A percentile compares a stretch with the other conserved stretches of the same genome.
Evolutionary conservation across 106 monocot genomes (phyloP).

Genomic region (Cymbidium sinense): DNA sequence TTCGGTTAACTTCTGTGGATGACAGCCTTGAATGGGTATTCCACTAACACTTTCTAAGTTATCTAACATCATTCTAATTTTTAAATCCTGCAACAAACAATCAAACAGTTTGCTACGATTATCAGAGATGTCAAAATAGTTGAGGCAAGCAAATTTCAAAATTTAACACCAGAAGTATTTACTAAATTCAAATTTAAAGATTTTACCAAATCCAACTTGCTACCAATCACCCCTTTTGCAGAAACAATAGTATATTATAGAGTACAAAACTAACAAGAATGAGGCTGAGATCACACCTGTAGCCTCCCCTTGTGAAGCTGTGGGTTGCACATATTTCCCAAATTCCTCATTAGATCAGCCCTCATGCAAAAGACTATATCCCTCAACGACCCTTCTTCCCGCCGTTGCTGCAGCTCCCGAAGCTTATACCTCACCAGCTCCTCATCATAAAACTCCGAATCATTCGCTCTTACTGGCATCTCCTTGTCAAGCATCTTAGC

Average conservation of each 20-base stretch:
- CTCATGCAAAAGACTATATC: constrained; percentile 78
- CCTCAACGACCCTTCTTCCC: constrained; percentile 58
- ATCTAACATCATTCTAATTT: too few species aligned
- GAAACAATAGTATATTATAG: not conserved
- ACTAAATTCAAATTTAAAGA: too few species aligned
- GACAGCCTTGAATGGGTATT: too few species aligned
- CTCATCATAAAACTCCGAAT: constrained; percentile 62
- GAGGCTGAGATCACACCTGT: constrained; percentile 31
- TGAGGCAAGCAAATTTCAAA: too few species aligned
- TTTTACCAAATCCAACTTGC: not conserved
- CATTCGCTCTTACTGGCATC: constrained; percentile 26
- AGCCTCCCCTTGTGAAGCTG: constrained; percentile 64
- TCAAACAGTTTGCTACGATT: not conserved
- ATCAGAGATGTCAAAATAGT: not conserved
- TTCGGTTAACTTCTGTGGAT: too few species aligned
- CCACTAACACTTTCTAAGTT: too few species aligned
- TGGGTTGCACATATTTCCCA: constrained; percentile 80
- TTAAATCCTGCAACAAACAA: too few species aligned
- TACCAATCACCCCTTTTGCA: not conserved
- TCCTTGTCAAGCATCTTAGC: constrained; percentile 80
- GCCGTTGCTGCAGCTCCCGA: constrained; percentile 49
- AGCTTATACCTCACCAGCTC: constrained; percentile 69
- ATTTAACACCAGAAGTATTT: too few species aligned
- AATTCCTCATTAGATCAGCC: constrained; percentile 59
- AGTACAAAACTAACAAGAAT: not conserved